Conservation (phyloP, 2,329 filamentous ascomycete genomes). For the Hirsutella rhossiliensis region DNA sequence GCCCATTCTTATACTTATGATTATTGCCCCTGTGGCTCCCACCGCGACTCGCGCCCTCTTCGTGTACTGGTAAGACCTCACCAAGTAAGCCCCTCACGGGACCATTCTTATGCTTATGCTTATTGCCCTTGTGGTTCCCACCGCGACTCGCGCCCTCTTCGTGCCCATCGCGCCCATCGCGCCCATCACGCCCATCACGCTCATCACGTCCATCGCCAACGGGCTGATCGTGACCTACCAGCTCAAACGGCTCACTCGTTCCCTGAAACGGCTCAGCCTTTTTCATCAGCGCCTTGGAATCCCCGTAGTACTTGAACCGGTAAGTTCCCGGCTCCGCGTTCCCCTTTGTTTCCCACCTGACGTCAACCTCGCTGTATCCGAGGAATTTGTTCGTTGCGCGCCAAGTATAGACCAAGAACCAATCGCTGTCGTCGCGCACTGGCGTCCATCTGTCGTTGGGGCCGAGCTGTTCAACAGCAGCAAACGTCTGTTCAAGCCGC, state of each 20-base stretch:
- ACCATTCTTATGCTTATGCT: too few species aligned
- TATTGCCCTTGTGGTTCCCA: too few species aligned
- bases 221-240: background rate
- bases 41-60: too few species aligned
- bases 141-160: too few species aligned
- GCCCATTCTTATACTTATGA: too few species aligned
- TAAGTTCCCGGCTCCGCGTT: constrained; percentile 54
- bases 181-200: too few species aligned
- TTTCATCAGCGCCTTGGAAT: constrained; percentile 29
- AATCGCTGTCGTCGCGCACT: constrained; percentile 66
- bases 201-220: too few species aligned
- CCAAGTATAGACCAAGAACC: constrained; percentile 79
- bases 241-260: background rate
- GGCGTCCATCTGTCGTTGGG: constrained; percentile 43
- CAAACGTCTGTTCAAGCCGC: constrained; percentile 64
- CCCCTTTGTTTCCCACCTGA: constrained; percentile 57
- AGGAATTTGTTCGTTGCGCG: constrained; percentile 54
- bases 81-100: too few species aligned
- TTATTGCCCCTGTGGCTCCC: too few species aligned
- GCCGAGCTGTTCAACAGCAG: constrained; percentile 55
- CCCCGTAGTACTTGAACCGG: constrained; percentile 72
- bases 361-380: constrained; percentile 64
- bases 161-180: too few species aligned
- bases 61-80: too few species aligned
- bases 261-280: background rate